Percentiles rank a stretch among this genome's conserved stretches.
Evolutionary conservation across 352 stramenopile species (phyloP).

Genomic region (Phytophthora agathidicida): DNA sequence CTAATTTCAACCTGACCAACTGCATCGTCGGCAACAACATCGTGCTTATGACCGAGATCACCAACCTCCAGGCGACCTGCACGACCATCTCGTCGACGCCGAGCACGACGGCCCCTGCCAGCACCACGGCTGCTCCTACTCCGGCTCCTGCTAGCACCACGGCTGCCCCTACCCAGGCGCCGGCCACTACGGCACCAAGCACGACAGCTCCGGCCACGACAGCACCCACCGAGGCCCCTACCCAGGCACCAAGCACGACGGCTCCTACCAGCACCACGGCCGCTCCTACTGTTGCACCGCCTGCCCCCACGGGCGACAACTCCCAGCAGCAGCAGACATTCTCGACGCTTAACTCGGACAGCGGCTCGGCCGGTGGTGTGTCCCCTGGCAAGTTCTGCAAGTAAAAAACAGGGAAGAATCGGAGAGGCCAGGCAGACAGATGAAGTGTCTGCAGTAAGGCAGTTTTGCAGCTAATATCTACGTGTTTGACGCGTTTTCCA

Average conservation of each 20-base stretch:
- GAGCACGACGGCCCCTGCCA: conserved; percentile 5
- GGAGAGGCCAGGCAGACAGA: conserved; percentile 1
- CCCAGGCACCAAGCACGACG: too few relatives aligned
- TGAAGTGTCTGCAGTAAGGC: conserved; percentile 5
- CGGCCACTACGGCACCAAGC: conserved; percentile 1
- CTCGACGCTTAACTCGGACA: conserved; percentile 19
- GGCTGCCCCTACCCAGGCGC: neutral
- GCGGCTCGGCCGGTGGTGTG: conserved; percentile 2
- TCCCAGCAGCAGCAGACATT: conserved; percentile 22
- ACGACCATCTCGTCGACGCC: conserved; percentile 26
- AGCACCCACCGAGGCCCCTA: too few relatives aligned
- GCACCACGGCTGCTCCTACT: conserved; percentile 4
- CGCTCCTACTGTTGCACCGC: conserved; percentile 12
- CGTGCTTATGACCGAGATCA: conserved; percentile 56
- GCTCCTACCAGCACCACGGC: conserved; percentile 7
- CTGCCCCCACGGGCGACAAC: conserved; percentile 4
- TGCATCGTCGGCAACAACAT: conserved; percentile 59
- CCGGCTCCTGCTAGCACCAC: conserved; percentile 20
- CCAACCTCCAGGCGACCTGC: conserved; percentile 48
- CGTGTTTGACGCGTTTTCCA: conserved; percentile 10
- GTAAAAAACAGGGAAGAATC: conserved; percentile 16
- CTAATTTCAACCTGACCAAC: conserved; percentile 58
- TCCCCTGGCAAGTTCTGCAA: conserved; percentile 32
- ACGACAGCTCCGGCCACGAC: conserved; percentile 8
- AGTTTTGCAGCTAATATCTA: conserved; percentile 25